Evolutionary conservation across 176 grass and related monocot species (phyloP).

Genomic region (Thinopyrum elongatum): DNA sequence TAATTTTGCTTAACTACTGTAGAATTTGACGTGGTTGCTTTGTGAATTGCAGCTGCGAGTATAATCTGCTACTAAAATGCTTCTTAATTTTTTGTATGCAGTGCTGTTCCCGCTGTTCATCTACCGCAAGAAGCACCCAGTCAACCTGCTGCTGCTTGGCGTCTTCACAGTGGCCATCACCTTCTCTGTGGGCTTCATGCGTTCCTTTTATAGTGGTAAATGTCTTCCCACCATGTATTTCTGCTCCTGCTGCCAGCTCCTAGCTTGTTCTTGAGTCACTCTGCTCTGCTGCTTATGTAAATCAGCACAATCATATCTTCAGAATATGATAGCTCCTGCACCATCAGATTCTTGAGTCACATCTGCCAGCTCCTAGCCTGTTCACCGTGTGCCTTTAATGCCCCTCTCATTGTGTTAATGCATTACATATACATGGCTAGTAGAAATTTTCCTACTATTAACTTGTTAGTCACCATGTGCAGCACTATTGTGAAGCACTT

Average conservation of each 20-base stretch:
- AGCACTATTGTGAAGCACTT: neutral
- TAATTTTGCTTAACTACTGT: neutral
- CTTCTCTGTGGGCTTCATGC: conserved; percentile 66
- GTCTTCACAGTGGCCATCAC: conserved; percentile 69
- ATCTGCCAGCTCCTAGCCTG: no score
- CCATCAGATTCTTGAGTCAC: no score
- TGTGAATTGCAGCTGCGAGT: no score
- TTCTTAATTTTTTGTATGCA: no score
- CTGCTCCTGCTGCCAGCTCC: no score
- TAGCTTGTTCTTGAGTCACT: neutral
- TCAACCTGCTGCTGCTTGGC: conserved; percentile 68
- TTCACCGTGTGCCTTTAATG: neutral
- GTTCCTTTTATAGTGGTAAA: conserved; percentile 60
- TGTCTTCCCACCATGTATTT: neutral
- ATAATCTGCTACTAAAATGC: no score
- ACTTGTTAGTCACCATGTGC: neutral
- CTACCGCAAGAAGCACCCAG: conserved; percentile 66
- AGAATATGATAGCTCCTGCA: no score
- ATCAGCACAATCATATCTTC: neutral
- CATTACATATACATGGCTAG: neutral
- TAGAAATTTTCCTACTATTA: neutral
- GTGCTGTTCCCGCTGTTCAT: conserved; percentile 56
- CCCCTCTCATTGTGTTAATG: neutral
- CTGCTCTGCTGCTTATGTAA: neutral
- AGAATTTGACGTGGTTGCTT: no score